A percentile compares a stretch with the other conserved stretches of the same genome.
phyloP scores from a whole-genome alignment of 2,329 filamentous ascomycete species.

The Aureobasidium uvarum region DNA sequence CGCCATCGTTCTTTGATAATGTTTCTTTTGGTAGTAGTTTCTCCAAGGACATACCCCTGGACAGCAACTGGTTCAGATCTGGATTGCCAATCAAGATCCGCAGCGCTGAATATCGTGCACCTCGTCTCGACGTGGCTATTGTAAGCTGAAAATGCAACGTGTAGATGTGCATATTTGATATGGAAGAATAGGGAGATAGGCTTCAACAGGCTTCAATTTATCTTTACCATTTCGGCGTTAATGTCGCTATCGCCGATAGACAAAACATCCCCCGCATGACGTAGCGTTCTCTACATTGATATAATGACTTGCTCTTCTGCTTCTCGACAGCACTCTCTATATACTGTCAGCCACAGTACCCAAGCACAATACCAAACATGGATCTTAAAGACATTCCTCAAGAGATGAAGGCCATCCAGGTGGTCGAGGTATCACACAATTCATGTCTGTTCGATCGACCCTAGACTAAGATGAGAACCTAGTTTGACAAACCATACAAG shows the following conservation, averaged over 20 bases:
- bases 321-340: background rate
- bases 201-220: slow-evolving; percentile 4
- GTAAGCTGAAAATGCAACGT: background rate
- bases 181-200: background rate
- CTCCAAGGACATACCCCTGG: background rate
- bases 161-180: background rate
- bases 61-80: background rate
- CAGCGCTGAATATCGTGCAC: background rate
- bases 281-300: background rate
- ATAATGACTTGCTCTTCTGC: background rate
- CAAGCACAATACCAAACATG: slow-evolving; percentile 24
- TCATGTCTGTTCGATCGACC: background rate
- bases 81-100: background rate
- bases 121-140: too few species aligned
- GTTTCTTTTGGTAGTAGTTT: too few species aligned
- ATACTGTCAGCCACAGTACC: background rate
- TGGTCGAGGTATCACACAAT: slow-evolving; percentile 44
- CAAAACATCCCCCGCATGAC: slow-evolving; percentile 1
- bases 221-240: slow-evolving; percentile 10
- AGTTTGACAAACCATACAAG: slow-evolving; percentile 57
- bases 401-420: slow-evolving; percentile 50
- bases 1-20: too few species aligned
- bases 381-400: slow-evolving; percentile 40
- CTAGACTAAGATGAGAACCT: slow-evolving; percentile 2
- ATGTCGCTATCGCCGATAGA: background rate